Percentiles rank a stretch among this genome's conserved stretches.
Conservation (phyloP, 2,329 filamentous ascomycete genomes). For the Fusarium bactridioides region DNA sequence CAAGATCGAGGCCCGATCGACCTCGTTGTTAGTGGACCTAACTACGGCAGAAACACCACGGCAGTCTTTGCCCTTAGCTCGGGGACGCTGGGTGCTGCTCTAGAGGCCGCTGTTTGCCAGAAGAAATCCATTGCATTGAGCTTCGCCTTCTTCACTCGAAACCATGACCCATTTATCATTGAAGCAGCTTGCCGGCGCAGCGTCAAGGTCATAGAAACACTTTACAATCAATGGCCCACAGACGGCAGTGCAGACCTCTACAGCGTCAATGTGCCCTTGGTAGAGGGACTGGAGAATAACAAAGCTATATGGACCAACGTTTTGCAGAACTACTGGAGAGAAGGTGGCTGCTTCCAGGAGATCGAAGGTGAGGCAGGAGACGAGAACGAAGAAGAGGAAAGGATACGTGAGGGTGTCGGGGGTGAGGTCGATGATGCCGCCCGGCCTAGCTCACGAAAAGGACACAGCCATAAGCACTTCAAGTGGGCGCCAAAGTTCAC, state of each 20-base stretch:
- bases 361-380: conserved; percentile 72
- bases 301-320: conserved; percentile 86
- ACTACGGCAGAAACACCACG: conserved; percentile 84
- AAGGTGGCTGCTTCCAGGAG: conserved; percentile 87
- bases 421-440: conserved; percentile 53
- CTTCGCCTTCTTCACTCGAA: conserved; percentile 87
- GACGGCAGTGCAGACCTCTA: conserved; percentile 81
- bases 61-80: conserved; percentile 80
- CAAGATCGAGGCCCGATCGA: conserved; percentile 75
- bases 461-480: conserved; percentile 84
- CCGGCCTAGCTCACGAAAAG: conserved; percentile 41
- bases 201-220: conserved; percentile 79
- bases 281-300: conserved; percentile 74
- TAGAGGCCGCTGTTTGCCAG: conserved; percentile 78
- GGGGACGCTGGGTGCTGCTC: conserved; percentile 78
- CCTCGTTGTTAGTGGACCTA: conserved; percentile 80
- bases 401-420: conserved; percentile 72
- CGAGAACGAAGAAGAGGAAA: conserved; percentile 74
- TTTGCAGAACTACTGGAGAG: conserved; percentile 89
- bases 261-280: conserved; percentile 86
- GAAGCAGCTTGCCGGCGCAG: conserved; percentile 77
- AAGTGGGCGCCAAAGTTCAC: conserved; percentile 91
- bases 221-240: conserved; percentile 76
- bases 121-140: conserved; percentile 80
- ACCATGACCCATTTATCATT: conserved; percentile 85